Evolutionary conservation across 345 rosid species (phyloP).

Genomic region (Noccaea bulbosa): DNA sequence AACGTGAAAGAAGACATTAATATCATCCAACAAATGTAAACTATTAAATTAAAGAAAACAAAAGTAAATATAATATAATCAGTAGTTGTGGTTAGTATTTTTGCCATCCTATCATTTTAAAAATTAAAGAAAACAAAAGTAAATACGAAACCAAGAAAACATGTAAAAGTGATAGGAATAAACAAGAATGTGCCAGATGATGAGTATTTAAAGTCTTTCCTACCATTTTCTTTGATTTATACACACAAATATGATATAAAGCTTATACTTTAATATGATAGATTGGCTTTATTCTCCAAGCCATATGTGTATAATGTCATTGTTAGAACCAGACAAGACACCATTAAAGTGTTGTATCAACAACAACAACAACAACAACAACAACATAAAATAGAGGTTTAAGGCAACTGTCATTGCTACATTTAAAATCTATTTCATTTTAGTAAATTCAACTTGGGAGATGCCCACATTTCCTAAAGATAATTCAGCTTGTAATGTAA

Average conservation of each 20-base stretch:
- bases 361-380: slow-evolving; percentile 29
- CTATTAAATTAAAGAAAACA: too few species aligned
- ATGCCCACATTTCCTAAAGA: too few species aligned
- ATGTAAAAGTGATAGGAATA: neutral
- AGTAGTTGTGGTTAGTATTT: neutral
- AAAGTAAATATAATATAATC: neutral
- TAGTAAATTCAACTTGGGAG: neutral
- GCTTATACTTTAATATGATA: neutral
- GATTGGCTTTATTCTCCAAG: slow-evolving; percentile 22
- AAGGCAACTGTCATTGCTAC: slow-evolving; percentile 12
- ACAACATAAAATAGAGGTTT: slow-evolving; percentile 11
- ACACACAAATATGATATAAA: neutral
- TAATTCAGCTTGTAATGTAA: neutral
- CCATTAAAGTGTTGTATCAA: slow-evolving; percentile 3
- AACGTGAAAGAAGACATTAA: too few species aligned
- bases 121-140: neutral
- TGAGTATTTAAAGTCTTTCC: neutral
- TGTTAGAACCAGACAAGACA: slow-evolving; percentile 32
- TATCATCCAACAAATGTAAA: too few species aligned
- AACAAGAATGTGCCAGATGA: slow-evolving; percentile 2
- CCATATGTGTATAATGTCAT: slow-evolving; percentile 27
- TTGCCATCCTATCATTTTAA: neutral
- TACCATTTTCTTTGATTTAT: neutral
- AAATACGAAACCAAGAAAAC: slow-evolving; percentile 4
- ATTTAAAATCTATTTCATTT: neutral